Conservation (phyloP, 1,284 basidiomycete species). For the Puccinia novopanici region DNA sequence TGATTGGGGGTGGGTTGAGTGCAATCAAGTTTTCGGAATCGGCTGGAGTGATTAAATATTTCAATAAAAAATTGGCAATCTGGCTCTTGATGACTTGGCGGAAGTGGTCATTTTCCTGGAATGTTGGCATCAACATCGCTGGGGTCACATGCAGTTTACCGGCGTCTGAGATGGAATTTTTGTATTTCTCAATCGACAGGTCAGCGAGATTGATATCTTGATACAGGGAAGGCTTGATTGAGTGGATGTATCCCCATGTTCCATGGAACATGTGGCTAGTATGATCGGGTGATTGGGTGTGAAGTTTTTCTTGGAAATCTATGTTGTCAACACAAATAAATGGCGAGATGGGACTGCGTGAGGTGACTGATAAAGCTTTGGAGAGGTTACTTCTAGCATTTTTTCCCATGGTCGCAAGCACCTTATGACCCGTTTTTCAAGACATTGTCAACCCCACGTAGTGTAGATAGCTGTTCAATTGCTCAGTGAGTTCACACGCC, state of each 20-base stretch:
- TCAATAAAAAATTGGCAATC: neutral
- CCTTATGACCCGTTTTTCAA: conserved; percentile 2
- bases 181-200: too few relatives aligned
- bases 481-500: conserved; percentile 1
- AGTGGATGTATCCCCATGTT: too few relatives aligned
- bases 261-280: too few relatives aligned
- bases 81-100: neutral
- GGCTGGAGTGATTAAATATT: neutral
- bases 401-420: neutral
- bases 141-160: neutral
- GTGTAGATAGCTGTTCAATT: neutral
- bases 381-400: neutral
- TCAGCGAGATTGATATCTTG: too few relatives aligned
- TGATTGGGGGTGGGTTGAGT: neutral
- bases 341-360: neutral
- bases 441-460: neutral
- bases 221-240: too few relatives aligned
- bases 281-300: neutral
- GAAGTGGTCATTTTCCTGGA: neutral
- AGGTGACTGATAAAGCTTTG: neutral
- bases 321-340: conserved; percentile 29
- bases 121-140: neutral
- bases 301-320: conserved; percentile 18
- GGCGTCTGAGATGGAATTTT: too few relatives aligned
- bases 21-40: neutral